Evolutionary conservation across 2,329 filamentous ascomycete genomes (phyloP), one percentile per base, ranked within the genome.

Genomic region (Rhynchosporium secalis): DNA sequence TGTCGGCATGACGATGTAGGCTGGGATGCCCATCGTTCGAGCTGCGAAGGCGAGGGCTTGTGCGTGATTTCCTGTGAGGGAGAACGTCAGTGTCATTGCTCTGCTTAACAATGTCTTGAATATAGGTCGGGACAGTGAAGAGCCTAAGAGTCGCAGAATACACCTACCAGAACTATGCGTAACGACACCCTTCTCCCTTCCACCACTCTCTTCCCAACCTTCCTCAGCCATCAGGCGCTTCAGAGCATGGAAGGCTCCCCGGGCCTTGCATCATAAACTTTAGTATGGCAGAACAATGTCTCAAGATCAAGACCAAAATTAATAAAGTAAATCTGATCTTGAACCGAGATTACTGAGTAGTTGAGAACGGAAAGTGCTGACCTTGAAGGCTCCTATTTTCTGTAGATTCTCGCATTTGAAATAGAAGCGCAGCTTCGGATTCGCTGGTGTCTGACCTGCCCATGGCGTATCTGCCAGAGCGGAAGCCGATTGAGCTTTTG

Each of bases 331-430:
- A 20, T 20, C 20, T 20, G 20, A 20, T 20, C 20, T 20, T 20
- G 20, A 20, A 20, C 20, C 20, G 20, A 20, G 20, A 20, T 20
- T 20, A 20, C 20, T 20, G 1, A 20, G 20, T 20, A 20, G 20
- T 20, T 20, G 20, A 20, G 20, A 20, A 1, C 1, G 20, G 20
- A 20, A 1, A 20, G 20, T 20, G 20, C 20, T 20, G 20, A 20
- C 20, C 20, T 98, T 98, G 80, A 98, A 98, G 0, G 94, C 94
- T 57, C 94, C 95, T 60, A 96, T 86, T 60, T 87, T 86, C 79
- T 98, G 95, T 62, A 91, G 80, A 76, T 97, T 97, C 80, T 98
- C 94, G 76, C 92, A 96, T 79, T 98, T 98, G 84, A 98, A 96
- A 80, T 91, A 95, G 58, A 98, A 81, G 12, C 86, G 81, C 45